Base-by-base conservation (phyloP, 352 stramenopile genomes). In the Globisporangium takayamanum region DNA sequence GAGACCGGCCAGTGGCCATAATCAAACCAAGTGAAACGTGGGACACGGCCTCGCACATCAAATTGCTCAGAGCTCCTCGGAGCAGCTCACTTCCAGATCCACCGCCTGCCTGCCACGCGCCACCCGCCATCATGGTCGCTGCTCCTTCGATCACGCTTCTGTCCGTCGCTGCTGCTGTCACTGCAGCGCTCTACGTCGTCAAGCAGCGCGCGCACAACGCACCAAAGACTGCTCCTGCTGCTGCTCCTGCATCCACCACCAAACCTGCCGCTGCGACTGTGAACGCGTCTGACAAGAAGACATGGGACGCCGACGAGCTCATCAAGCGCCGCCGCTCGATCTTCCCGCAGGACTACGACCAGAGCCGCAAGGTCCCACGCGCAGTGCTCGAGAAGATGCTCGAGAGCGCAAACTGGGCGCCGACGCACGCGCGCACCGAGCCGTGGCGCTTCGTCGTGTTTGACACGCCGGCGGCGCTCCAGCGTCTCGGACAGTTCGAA, bases 361-460 rank as follows among this genome's bases (percentile, higher is more conserved):
- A 48, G 50, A 65, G 55, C 25, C 77, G 75, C 50, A 58, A 64
- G 4, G 83, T 93, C 39, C 73, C 83, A 6, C 67, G 70, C 15
- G 74, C 72, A 10, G 61, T 93, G 22, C 39, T 94, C 25, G 67
- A 91, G 37, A 80, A 87, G 63, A 89, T 94, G 79, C 69, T 94
- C 41, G 69, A 78, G 50, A 75, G 69, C 50, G 83, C 85, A 25
- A 93, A 94, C 67, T 94, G 85, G 85, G 82, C 85, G 10, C 85
- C 85, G 47, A 94, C 85, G 1, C 83, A 94, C 56, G 77, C 67
- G 53, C 78, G 78, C 54, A 93, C 85, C 2, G 85, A 94, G 70
- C 85, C 85, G 26, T 95, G 85, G 85, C 83, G 81, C 45, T 94
- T 93, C 53, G 66, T 90, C n/a, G 74, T 94, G 18, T 94, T 92